These are phyloP conservation scores for Solanum sejunctum DNA, from an alignment of 257 asterid genomes.

Conservation along the genomic window DNA sequence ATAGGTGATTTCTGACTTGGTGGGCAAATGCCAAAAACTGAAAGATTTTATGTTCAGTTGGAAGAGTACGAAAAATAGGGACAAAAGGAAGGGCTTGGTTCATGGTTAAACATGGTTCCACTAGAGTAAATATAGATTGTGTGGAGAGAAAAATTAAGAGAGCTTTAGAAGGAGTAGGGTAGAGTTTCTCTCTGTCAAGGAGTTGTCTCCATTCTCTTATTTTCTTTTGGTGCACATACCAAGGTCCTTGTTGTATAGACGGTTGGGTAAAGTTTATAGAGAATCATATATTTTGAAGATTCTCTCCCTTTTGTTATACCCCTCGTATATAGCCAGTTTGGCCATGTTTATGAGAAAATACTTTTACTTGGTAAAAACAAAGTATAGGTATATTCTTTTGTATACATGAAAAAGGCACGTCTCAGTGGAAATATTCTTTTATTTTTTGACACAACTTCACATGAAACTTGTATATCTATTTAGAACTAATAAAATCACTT, in stretches of 20 bases:
- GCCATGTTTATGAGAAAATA: neutral
- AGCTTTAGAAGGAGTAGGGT: neutral
- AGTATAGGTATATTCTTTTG: neutral
- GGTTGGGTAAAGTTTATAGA: neutral
- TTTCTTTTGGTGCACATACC: neutral
- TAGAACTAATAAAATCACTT: neutral
- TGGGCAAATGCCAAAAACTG: too few species aligned
- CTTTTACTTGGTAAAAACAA: neutral
- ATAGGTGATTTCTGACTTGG: too few species aligned
- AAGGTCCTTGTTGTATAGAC: neutral
- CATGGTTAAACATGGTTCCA: too few species aligned
- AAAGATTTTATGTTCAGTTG: too few species aligned
- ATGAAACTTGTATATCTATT: neutral
- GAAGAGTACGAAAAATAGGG: too few species aligned
- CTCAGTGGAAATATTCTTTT: neutral
- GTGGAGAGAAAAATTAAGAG: neutral
- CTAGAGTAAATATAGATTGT: neutral
- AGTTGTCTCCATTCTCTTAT: neutral
- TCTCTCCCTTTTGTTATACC: neutral
- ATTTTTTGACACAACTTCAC: neutral
- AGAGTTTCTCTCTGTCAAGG: neutral
- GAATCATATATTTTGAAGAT: neutral
- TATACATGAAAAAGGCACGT: neutral
- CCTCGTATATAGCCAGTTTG: neutral
- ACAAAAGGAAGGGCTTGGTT: too few species aligned